These are phyloP conservation scores for Nadsonia fulvescens DNA, from an alignment of 805 yeast genomes.

Conservation along the genomic window DNA sequence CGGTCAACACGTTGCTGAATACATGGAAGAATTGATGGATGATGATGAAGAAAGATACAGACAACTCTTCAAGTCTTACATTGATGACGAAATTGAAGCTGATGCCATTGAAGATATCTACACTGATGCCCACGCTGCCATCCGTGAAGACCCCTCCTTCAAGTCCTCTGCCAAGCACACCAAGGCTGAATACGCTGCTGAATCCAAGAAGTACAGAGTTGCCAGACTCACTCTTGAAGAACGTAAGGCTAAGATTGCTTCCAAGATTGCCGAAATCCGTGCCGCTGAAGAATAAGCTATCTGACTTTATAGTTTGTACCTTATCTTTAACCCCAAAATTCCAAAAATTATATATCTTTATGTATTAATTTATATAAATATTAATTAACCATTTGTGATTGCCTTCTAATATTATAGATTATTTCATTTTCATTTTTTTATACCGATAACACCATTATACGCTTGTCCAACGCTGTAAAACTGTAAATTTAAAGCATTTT, in stretches of 20 bases:
- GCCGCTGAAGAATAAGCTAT: too few species aligned
- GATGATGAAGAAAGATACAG: conserved; percentile 99
- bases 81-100: conserved; percentile 93
- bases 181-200: conserved; percentile 96
- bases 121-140: conserved; percentile 82
- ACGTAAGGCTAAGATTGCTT: conserved; percentile 76
- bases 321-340: too few species aligned
- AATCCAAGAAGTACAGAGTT: conserved; percentile 81
- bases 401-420: too few species aligned
- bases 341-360: too few species aligned
- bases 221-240: conserved; percentile 78
- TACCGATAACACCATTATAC: too few species aligned
- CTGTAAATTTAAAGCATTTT: too few species aligned
- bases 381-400: too few species aligned
- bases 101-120: conserved; percentile 92
- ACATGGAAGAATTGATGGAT: conserved; percentile 99
- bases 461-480: too few species aligned
- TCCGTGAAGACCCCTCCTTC: conserved; percentile 90
- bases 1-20: conserved; percentile 99
- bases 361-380: too few species aligned
- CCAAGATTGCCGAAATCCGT: conserved; percentile 72
- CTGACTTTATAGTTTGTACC: too few species aligned
- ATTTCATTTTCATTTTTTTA: too few species aligned
- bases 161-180: conserved; percentile 84
- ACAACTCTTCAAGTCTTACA: conserved; percentile 87